Conservation (phyloP, 1,284 basidiomycete species). For the Abortiporus biennis region DNA sequence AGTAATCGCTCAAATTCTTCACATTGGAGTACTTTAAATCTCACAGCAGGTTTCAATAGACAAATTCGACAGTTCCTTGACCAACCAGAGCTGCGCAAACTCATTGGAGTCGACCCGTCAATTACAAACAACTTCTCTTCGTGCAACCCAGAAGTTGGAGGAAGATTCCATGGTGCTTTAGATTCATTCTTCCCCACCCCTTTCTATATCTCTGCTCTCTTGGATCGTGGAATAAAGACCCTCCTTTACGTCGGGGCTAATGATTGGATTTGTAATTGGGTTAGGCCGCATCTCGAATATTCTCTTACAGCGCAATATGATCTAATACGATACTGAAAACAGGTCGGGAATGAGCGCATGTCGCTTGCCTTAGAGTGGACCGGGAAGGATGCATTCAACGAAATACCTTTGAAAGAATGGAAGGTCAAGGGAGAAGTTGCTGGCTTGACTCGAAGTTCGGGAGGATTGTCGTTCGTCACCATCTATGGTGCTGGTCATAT, state of each 20-base stretch:
- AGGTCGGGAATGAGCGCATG: slow-evolving; percentile 58
- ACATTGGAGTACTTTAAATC: too few relatives aligned
- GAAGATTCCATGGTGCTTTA: slow-evolving; percentile 30
- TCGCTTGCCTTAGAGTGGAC: slow-evolving; percentile 57
- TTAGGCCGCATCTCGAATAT: slow-evolving; percentile 24
- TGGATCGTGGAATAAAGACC: slow-evolving; percentile 71
- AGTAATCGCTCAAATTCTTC: too few relatives aligned
- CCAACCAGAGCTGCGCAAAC: slow-evolving; percentile 39
- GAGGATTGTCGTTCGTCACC: slow-evolving; percentile 59
- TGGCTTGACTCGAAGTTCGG: slow-evolving; percentile 51
- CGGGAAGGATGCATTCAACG: slow-evolving; percentile 44
- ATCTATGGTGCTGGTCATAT: slow-evolving; percentile 58
- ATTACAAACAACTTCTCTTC: slow-evolving; percentile 38
- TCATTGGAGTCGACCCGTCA: slow-evolving; percentile 55
- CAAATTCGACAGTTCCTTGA: too few relatives aligned
- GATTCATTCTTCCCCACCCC: slow-evolving; percentile 38
- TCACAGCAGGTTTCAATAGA: too few relatives aligned
- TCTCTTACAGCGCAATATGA: background rate
- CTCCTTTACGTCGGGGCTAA: slow-evolving; percentile 75
- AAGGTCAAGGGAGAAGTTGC: slow-evolving; percentile 40
- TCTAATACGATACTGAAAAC: background rate
- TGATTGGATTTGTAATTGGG: slow-evolving; percentile 75
- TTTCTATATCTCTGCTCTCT: slow-evolving; percentile 61
- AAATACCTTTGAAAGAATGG: slow-evolving; percentile 51
- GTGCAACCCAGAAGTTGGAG: slow-evolving; percentile 37